These are phyloP conservation scores for Pseudopithomyces chartarum DNA, from an alignment of 2,329 filamentous ascomycete genomes.

Conservation along the genomic window DNA sequence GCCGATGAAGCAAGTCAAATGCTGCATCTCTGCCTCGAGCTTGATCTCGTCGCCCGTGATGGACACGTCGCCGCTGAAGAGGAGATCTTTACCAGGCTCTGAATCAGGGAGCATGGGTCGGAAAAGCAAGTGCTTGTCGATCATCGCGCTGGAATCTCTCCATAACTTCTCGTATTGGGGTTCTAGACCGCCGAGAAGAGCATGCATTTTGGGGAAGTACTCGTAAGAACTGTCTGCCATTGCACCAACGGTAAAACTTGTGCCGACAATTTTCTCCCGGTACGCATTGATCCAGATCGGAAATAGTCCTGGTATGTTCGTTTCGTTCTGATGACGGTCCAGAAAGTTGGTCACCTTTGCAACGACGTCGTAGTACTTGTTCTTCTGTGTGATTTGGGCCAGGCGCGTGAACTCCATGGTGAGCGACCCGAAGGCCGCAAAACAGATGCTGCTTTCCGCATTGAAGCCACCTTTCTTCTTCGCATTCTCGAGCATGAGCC, in stretches of 20 bases:
- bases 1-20: constrained; percentile 65
- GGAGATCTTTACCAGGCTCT: constrained; percentile 28
- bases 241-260: constrained; percentile 42
- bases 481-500: constrained; percentile 47
- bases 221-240: constrained; percentile 47
- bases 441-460: constrained; percentile 48
- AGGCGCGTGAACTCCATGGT: constrained; percentile 48
- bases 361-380: constrained; percentile 46
- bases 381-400: constrained; percentile 40
- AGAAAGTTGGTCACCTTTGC: constrained; percentile 39
- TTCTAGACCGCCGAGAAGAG: constrained; percentile 48
- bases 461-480: constrained; percentile 34
- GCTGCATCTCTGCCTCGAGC: constrained; percentile 57
- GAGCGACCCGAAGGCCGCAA: constrained; percentile 54
- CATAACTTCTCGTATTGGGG: constrained; percentile 60
- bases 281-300: constrained; percentile 47
- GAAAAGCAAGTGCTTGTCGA: constrained; percentile 55
- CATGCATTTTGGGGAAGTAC: constrained; percentile 45
- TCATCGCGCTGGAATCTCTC: constrained; percentile 53
- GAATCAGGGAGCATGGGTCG: constrained; percentile 47
- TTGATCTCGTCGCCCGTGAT: constrained; percentile 18
- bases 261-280: constrained; percentile 30
- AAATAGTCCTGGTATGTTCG: constrained; percentile 43
- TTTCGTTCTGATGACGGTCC: constrained; percentile 35
- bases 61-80: constrained; percentile 44